These are phyloP conservation scores for Clathrospora elynae DNA, from an alignment of 2,329 filamentous ascomycete genomes.

Conservation along the genomic window DNA sequence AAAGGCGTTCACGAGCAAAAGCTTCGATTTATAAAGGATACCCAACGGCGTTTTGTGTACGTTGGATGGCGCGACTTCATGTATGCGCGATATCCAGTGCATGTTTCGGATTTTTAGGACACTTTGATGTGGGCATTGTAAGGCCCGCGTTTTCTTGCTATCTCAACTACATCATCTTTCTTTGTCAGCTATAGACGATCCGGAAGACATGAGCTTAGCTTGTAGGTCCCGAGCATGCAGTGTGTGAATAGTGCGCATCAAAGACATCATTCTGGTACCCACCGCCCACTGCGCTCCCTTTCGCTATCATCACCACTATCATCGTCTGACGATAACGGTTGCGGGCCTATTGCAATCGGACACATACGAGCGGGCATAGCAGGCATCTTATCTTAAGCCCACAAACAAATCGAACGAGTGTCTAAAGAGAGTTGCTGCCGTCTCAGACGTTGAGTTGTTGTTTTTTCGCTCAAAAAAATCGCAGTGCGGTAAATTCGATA, in stretches of 20 bases:
- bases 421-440: no score
- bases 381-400: no score
- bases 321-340: no score
- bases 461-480: no score
- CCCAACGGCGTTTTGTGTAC: slow-evolving; percentile 30
- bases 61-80: slow-evolving; percentile 2
- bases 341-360: no score
- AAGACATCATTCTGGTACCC: slow-evolving; percentile 10
- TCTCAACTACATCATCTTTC: slow-evolving; percentile 1
- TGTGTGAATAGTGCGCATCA: slow-evolving; percentile 12
- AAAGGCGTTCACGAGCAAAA: slow-evolving; percentile 31
- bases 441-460: no score
- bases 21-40: slow-evolving; percentile 29
- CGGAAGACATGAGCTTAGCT: slow-evolving; percentile 5
- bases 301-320: not conserved
- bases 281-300: not conserved
- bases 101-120: not conserved
- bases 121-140: not conserved
- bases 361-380: no score
- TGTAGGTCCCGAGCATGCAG: slow-evolving; percentile 3
- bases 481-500: no score
- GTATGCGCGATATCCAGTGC: not conserved
- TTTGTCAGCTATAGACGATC: slow-evolving; percentile 16
- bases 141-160: not conserved
- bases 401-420: no score